A percentile compares a stretch with the other conserved stretches of the same genome.
phyloP scores from a whole-genome alignment of 768 basidiomycete species.

The Pleurotus eryngii region DNA sequence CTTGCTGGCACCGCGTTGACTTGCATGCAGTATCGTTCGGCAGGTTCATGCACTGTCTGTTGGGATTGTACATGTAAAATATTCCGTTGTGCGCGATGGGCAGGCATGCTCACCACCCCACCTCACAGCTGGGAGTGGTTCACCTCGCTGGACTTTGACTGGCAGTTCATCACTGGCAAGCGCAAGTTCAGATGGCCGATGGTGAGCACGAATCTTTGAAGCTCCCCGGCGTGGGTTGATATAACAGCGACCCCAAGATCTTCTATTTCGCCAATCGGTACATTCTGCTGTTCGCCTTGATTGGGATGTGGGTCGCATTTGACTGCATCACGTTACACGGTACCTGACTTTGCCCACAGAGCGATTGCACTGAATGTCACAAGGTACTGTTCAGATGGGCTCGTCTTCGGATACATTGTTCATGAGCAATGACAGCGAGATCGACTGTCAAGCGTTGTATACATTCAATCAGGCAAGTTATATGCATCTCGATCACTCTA shows the following conservation, averaged over 20 bases:
- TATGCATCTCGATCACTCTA: not conserved
- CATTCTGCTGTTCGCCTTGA: constrained; percentile 56
- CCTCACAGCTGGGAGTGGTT: constrained; percentile 62
- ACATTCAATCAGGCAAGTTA: constrained; percentile 56
- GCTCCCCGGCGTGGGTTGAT: not conserved
- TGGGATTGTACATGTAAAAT: constrained; percentile 59
- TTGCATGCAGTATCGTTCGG: constrained; percentile 37
- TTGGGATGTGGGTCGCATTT: constrained; percentile 57
- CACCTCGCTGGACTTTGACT: constrained; percentile 61
- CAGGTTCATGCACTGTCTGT: constrained; percentile 56
- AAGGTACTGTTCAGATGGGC: constrained; percentile 24
- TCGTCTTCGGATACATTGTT: not conserved
- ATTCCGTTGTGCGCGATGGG: not conserved
- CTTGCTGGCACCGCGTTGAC: not conserved
- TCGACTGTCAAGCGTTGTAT: constrained; percentile 67
- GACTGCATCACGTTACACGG: not conserved
- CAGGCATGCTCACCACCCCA: not conserved
- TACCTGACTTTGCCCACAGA: constrained; percentile 27
- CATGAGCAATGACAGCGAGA: constrained; percentile 28
- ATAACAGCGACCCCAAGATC: constrained; percentile 30
- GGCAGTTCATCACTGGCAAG: constrained; percentile 54
- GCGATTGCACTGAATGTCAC: constrained; percentile 58
- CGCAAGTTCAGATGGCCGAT: constrained; percentile 65
- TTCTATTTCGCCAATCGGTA: constrained; percentile 75
- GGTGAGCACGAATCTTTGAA: constrained; percentile 32